Evolutionary conservation across 768 basidiomycete species (phyloP), one percentile per base, ranked within the genome.

Genomic region (Tylopilus balloui): DNA sequence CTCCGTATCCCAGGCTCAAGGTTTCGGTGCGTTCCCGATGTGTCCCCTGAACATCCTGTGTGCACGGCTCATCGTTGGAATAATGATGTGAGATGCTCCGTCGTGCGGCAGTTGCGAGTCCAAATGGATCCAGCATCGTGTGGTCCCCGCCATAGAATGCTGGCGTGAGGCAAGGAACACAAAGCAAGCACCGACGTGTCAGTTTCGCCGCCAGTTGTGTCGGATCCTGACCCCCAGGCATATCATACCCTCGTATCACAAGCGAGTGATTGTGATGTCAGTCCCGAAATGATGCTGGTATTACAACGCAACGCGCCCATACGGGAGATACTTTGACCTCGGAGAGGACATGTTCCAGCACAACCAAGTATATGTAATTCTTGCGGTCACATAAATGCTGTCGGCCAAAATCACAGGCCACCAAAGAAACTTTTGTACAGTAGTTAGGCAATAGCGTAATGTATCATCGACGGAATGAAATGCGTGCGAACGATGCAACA

Each of bases 371-470:
- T n/a, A n/a, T n/a, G n/a, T n/a, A n/a, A n/a, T n/a, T n/a, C 37
- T 29, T 13, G 24, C 35, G 14, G 47, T 50, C 61, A 45, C 64
- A 43, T 50, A 46, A 48, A 31, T 34, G 19, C 48, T 27, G 32
- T 46, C 48, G 19, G 20, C 9, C 46, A 37, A 39, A 20, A 55
- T 51, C 51, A 48, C 45, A 43, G 34, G 43, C 47, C 44, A 42
- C 17, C 34, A 44, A 51, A 45, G 45, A 48, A 54, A 39, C 43
- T 65, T 63, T 60, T 45, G 41, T 65, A 65, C 63, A 56, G 51
- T 63, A 65, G 51, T 60, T 65, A 64, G 42, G 61, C 42, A 64
- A 59, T 61, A 45, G 53, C 50, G 64, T 68, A 64, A 66, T 54
- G 64, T 65, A 68, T 58, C 61, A 58, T 66, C 54, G 46, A 53